A percentile compares a stretch with the other conserved stretches of the same genome.
phyloP scores from a whole-genome alignment of 2,329 filamentous ascomycete species.

The Cladosporium sp. region DNA sequence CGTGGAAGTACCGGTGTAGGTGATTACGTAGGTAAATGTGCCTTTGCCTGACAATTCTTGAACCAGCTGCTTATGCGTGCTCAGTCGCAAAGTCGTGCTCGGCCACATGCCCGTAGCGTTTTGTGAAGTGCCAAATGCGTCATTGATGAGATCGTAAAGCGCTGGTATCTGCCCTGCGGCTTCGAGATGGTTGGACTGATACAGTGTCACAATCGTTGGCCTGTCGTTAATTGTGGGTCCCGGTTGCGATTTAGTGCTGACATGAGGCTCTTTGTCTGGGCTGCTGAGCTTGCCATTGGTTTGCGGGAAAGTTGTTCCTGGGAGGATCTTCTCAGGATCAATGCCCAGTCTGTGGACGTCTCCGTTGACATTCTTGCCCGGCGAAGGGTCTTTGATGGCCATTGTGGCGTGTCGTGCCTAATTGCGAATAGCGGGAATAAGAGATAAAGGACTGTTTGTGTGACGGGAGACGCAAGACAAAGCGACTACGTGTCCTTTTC shows the following conservation, averaged over 20 bases:
- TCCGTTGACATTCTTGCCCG: too few species aligned
- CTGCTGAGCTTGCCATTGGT: background rate
- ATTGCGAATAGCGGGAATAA: too few species aligned
- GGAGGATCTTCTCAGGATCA: background rate
- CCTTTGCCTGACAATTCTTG: conserved; percentile 13
- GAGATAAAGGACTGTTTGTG: too few species aligned
- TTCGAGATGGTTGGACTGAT: conserved; percentile 15
- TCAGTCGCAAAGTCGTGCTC: background rate
- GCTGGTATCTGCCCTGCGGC: conserved; percentile 5
- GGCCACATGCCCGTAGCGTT: background rate
- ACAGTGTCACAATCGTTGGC: conserved; percentile 17
- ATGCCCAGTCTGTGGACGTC: too few species aligned
- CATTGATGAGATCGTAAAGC: conserved; percentile 17
- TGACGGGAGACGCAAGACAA: too few species aligned
- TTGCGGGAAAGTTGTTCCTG: conserved; percentile 2
- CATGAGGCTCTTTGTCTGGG: background rate
- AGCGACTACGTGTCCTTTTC: too few species aligned
- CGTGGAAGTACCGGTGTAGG: conserved; percentile 3
- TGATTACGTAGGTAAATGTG: conserved; percentile 18
- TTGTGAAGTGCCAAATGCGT: conserved; percentile 10
- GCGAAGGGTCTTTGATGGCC: too few species aligned
- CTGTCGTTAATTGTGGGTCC: conserved; percentile 15
- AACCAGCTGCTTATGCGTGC: conserved; percentile 10
- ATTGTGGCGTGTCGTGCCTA: too few species aligned
- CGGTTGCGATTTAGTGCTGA: background rate